Conservation (phyloP, 768 basidiomycete species). For the Mycena galopus region DNA sequence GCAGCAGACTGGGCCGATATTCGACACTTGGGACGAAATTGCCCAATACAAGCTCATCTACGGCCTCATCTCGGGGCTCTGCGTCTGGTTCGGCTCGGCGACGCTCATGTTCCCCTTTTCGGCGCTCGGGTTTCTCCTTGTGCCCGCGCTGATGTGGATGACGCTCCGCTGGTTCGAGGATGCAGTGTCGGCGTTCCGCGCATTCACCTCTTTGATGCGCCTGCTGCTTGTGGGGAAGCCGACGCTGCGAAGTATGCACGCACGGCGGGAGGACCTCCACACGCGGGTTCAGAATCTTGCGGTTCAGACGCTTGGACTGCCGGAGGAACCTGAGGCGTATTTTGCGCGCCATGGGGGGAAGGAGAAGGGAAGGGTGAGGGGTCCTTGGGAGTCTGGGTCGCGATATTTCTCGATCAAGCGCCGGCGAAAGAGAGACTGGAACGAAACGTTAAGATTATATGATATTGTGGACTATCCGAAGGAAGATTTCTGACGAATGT, state of each 20-base stretch:
- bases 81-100: slow-evolving; percentile 71
- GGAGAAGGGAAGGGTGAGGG: slow-evolving; percentile 79
- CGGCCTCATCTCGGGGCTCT: slow-evolving; percentile 79
- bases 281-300: slow-evolving; percentile 78
- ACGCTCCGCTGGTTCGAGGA: slow-evolving; percentile 91
- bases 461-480: slow-evolving; percentile 87
- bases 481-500: slow-evolving; percentile 46
- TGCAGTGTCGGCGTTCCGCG: slow-evolving; percentile 82
- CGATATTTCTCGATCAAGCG: slow-evolving; percentile 86
- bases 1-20: slow-evolving; percentile 73
- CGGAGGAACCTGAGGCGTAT: slow-evolving; percentile 76
- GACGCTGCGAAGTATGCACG: slow-evolving; percentile 66
- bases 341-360: slow-evolving; percentile 69
- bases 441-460: slow-evolving; percentile 85
- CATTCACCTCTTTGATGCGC: slow-evolving; percentile 71
- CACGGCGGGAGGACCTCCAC: slow-evolving; percentile 69
- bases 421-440: slow-evolving; percentile 90
- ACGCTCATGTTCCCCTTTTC: slow-evolving; percentile 74
- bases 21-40: slow-evolving; percentile 91
- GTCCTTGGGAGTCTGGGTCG: slow-evolving; percentile 76
- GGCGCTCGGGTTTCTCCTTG: slow-evolving; percentile 65
- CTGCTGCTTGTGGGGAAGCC: slow-evolving; percentile 73
- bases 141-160: slow-evolving; percentile 91
- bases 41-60: slow-evolving; percentile 91
- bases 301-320: slow-evolving; percentile 68